Base-by-base conservation (phyloP, 2,329 filamentous ascomycete species). In the Coniochaeta sp. region DNA sequence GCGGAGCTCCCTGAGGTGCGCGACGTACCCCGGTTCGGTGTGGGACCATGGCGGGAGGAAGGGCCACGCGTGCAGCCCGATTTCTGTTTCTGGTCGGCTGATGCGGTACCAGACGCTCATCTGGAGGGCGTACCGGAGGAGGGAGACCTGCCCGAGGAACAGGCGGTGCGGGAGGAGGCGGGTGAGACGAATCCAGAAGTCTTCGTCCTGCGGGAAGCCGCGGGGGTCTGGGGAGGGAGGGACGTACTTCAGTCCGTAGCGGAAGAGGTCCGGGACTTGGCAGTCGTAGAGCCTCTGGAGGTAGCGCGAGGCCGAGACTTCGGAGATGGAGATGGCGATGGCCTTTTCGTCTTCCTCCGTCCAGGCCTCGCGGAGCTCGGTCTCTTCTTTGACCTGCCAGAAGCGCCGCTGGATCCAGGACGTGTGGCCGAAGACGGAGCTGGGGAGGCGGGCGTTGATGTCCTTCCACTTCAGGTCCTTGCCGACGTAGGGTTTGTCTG, bases 121-220 rank as follows among this genome's bases (percentile, higher is more conserved):
- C 18, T 51, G 50, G 4, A 51, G 50, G 13, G 42, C 30, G 28
- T 32, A 32, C 4, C 50, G 50, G 40, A 51, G 50, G 27, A 48
- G 2, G 7, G 40, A 40, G 30, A 51, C 16, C 18, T 47, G 16
- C 16, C 30, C 28, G 26, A 38, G 28, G 40, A 47, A 51, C 22
- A 48, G 48, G 16, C 40, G 50, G 31, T 51, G 50, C n/a, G 50
- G 42, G 12, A 51, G 28, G 27, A 51, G 50, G 18, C 42, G 50
- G 18, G 48, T 9, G 22, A 51, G 30, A 2, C 9, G 16, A 4
- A 13, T 32, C 47, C 47, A 49, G 47, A 49, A 49, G 28, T 2
- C 3, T 3, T 26, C 20, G 22, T 42, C 38, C n/a, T 18, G 5
- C 16, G 47, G 28, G 8, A 16, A 20, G 12, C 45, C 45, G 12